phyloP scores from a whole-genome alignment of 2,329 filamentous ascomycete species.

The Claviceps humidiphila region DNA sequence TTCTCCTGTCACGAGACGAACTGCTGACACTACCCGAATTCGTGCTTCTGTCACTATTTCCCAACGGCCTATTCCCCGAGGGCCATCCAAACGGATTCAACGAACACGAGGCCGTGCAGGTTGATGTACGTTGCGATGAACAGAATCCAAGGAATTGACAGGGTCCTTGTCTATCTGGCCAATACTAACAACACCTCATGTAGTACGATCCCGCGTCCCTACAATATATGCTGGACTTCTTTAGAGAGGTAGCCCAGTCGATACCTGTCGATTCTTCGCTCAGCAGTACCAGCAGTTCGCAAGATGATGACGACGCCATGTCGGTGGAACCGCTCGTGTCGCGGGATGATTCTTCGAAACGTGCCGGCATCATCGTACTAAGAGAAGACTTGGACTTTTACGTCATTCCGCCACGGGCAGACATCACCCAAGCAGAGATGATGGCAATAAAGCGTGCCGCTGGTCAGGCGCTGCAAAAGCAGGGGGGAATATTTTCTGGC shows the following conservation, averaged over 20 bases:
- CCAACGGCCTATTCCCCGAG: constrained; percentile 94
- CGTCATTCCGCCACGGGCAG: constrained; percentile 72
- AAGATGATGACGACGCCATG: constrained; percentile 48
- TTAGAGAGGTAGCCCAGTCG: constrained; percentile 90
- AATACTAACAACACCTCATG: background rate
- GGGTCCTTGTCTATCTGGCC: background rate
- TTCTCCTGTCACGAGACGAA: constrained; percentile 89
- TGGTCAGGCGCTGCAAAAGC: constrained; percentile 69
- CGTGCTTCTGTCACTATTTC: constrained; percentile 91
- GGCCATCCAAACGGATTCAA: constrained; percentile 88
- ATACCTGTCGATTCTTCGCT: constrained; percentile 67
- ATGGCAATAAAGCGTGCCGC: constrained; percentile 90
- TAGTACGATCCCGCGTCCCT: constrained; percentile 95
- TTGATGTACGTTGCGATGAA: constrained; percentile 63
- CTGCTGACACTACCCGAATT: constrained; percentile 93
- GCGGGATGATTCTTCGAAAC: constrained; percentile 68
- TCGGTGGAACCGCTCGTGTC: constrained; percentile 59
- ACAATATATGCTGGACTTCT: constrained; percentile 99
- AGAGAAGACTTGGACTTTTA: constrained; percentile 97
- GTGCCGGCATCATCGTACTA: constrained; percentile 92
- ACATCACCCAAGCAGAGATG: constrained; percentile 84
- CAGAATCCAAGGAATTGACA: background rate
- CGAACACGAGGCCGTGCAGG: constrained; percentile 88
- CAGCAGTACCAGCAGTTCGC: constrained; percentile 46
- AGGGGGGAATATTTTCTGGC: constrained; percentile 92